Conservation (phyloP, 257 asterid genomes). For the Primulina tabacum region DNA sequence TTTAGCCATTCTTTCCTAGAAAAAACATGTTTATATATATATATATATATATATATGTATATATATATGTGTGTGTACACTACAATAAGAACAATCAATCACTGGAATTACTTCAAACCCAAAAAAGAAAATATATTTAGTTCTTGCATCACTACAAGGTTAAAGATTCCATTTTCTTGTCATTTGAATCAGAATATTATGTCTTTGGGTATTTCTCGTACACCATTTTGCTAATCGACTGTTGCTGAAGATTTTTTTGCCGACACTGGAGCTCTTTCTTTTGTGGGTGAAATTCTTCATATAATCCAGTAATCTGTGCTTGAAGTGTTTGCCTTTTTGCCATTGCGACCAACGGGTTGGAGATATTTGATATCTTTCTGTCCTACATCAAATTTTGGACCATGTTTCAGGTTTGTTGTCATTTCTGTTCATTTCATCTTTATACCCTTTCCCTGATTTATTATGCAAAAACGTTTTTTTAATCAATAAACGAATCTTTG, state of each 20-base stretch:
- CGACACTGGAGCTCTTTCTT: background rate
- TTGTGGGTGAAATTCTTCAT: conserved; percentile 6
- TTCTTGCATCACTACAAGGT: conserved; percentile 21
- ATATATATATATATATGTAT: no score
- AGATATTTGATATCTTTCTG: conserved; percentile 40
- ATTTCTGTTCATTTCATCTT: background rate
- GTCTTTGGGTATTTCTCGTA: conserved; percentile 4
- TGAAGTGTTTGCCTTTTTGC: conserved; percentile 18
- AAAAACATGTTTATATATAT: no score
- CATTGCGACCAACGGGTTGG: conserved; percentile 47
- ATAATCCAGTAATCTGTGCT: conserved; percentile 9
- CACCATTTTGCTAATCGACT: conserved; percentile 1
- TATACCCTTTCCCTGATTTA: background rate
- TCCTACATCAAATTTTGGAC: conserved; percentile 41
- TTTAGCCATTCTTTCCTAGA: background rate
- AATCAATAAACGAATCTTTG: background rate
- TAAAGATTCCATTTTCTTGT: conserved; percentile 23
- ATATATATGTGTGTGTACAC: no score
- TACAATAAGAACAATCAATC: background rate
- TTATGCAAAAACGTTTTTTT: background rate
- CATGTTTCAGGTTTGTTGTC: conserved; percentile 61
- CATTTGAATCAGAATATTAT: conserved; percentile 27
- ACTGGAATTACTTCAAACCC: conserved; percentile 13
- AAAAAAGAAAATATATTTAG: conserved; percentile 7
- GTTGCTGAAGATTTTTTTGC: background rate